Evolutionary conservation across 352 stramenopile species (phyloP).

Genomic region (Phytophthora citricola): DNA sequence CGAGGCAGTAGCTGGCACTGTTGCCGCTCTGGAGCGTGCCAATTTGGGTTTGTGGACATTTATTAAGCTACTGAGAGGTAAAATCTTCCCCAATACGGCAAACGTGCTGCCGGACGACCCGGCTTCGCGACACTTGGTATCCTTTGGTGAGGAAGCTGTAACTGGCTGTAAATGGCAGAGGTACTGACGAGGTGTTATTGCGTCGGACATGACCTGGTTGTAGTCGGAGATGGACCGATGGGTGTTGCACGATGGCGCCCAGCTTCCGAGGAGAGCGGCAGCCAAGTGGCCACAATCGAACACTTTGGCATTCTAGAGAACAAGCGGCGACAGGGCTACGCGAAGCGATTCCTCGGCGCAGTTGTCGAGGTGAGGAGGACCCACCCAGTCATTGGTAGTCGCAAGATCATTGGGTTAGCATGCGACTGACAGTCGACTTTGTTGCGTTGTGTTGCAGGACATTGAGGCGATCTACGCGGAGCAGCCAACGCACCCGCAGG

Average conservation of each 20-base stretch:
- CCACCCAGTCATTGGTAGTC: neutral
- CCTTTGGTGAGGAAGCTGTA: conserved; percentile 55
- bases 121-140: conserved; percentile 58
- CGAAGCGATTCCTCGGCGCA: conserved; percentile 53
- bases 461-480: conserved; percentile 50
- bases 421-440: conserved; percentile 7
- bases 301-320: conserved; percentile 59
- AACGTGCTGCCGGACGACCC: conserved; percentile 47
- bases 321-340: conserved; percentile 63
- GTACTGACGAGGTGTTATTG: conserved; percentile 20
- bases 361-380: conserved; percentile 52
- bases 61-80: conserved; percentile 53
- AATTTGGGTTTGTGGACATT: conserved; percentile 60
- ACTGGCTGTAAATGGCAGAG: conserved; percentile 2
- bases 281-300: conserved; percentile 59
- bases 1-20: conserved; percentile 22
- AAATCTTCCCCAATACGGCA: conserved; percentile 47
- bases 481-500: conserved; percentile 36
- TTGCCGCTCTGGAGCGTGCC: conserved; percentile 25
- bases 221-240: conserved; percentile 79
- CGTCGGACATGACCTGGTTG: neutral
- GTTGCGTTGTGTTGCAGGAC: conserved; percentile 45
- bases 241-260: conserved; percentile 60
- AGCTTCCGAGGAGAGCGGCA: conserved; percentile 44
- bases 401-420: conserved; percentile 1